Evolutionary conservation across 352 stramenopile genomes (phyloP), one percentile per base, ranked within the genome.

Genomic region (Pythium angustatum): DNA sequence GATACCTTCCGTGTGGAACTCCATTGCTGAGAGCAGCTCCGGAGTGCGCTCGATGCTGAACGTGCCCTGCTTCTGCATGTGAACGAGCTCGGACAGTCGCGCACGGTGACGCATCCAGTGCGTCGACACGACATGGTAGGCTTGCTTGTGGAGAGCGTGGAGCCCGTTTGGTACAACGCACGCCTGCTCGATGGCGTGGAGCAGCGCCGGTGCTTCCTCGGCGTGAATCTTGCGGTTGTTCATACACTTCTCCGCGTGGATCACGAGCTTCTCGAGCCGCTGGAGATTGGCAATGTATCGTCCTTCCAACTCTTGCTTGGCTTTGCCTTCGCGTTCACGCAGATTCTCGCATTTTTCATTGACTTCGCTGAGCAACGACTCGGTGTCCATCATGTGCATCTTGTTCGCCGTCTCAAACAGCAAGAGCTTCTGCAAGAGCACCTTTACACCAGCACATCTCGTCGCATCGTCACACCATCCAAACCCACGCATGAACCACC

Each of bases 151-250:
- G 2, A 65, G 72, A 1, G 62, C 44, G 24, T 68, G 77, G 6
- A 91, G 58, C 3, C 83, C 81, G 24, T 72, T 63, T 0, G 83
- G 83, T 5, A 88, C 79, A 2, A 88, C 66, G 26, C 83, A 91
- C 12, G 71, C 70, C 44, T 91, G 83, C 48, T 90, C 80, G 28
- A 90, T 76, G 34, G 73, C 70, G 31, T 91, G 77, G 17, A 91
- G 64, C 51, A 91, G 52, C 10, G 80, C 73, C 1, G 83, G 83
- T 0, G 78, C 89, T 24, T 86, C 73, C 56, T 91, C 83, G 1
- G 76, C 77, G 49, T 91, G 83, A n/a, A 91, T 63, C 53, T 86
- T 88, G n/a, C 83, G 78, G 57, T 91, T 85, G 69, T 90, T 88
- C 47, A 84, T 77, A 55, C 80, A 90, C 28, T 75, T 76, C 36